Evolutionary conservation across 2,329 filamentous ascomycete genomes (phyloP).

Genomic region (Boeremia exigua): DNA sequence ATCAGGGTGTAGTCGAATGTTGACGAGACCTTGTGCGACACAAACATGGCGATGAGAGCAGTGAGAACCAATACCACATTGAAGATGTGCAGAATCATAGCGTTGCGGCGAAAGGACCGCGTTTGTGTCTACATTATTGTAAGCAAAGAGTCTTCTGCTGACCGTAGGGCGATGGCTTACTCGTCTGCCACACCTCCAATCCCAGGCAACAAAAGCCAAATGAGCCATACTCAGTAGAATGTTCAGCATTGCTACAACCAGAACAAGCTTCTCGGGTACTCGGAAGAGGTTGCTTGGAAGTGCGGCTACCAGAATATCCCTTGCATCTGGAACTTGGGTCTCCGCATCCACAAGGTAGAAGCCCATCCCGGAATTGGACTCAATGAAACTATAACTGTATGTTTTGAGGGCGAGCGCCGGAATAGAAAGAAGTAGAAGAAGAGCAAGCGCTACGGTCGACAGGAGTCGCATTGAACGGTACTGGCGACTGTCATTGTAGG

Average conservation of each 20-base stretch:
- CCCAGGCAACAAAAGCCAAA: slow-evolving; percentile 5
- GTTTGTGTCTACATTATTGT: slow-evolving; percentile 28
- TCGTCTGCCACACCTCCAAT: slow-evolving; percentile 11
- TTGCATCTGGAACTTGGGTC: slow-evolving; percentile 10
- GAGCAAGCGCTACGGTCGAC: slow-evolving; percentile 2
- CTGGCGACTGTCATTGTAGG: neutral
- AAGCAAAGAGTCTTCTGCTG: neutral
- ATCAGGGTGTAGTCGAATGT: slow-evolving; percentile 37
- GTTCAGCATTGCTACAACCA: slow-evolving; percentile 7
- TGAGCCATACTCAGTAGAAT: slow-evolving; percentile 5
- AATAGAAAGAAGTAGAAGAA: slow-evolving; percentile 8
- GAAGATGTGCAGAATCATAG: slow-evolving; percentile 40
- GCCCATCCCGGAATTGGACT: slow-evolving; percentile 39
- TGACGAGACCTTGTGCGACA: slow-evolving; percentile 39
- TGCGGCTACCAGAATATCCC: slow-evolving; percentile 35
- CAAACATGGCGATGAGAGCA: slow-evolving; percentile 37
- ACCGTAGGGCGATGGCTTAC: neutral
- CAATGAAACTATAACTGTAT: slow-evolving; percentile 42
- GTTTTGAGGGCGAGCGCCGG: slow-evolving; percentile 33
- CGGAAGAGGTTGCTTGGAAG: slow-evolving; percentile 35
- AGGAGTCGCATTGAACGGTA: slow-evolving; percentile 6
- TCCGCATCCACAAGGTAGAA: slow-evolving; percentile 35
- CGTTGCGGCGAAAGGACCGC: slow-evolving; percentile 43
- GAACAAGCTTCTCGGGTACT: slow-evolving; percentile 24
- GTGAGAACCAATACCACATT: slow-evolving; percentile 41